Conservation (phyloP, 2,329 filamentous ascomycete species). For the Colletotrichum gloeosporioides region DNA sequence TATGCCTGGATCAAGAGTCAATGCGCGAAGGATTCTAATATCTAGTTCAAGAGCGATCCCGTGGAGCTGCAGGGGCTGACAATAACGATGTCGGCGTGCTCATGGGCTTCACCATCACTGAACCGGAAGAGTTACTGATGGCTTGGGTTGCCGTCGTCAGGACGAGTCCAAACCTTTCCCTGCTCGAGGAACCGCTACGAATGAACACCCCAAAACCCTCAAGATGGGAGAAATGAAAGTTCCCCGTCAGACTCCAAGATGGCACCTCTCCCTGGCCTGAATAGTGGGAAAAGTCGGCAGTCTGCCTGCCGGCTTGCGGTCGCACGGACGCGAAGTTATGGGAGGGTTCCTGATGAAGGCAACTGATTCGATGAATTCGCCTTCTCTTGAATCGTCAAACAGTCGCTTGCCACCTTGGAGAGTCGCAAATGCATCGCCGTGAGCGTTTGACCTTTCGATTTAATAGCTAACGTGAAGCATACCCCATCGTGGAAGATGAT, state of each 20-base stretch:
- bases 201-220: neutral
- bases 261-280: neutral
- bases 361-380: neutral
- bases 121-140: neutral
- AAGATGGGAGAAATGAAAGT: neutral
- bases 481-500: neutral
- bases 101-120: neutral
- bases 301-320: neutral
- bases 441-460: fast-evolving
- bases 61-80: neutral
- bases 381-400: neutral
- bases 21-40: neutral
- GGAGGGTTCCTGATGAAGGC: too few relatives aligned
- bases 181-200: neutral
- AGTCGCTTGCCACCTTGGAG: neutral
- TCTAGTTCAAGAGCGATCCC: neutral
- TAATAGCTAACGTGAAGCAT: neutral
- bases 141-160: neutral
- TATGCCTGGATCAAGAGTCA: neutral
- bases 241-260: neutral
- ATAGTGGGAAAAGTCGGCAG: neutral
- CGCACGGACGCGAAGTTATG: neutral
- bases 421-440: neutral
- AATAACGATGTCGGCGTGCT: neutral
- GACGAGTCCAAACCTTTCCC: neutral